Evolutionary conservation across 176 grass and related monocot species (phyloP), one percentile per base, ranked within the genome.

Genomic region (Saccharum spontaneum): DNA sequence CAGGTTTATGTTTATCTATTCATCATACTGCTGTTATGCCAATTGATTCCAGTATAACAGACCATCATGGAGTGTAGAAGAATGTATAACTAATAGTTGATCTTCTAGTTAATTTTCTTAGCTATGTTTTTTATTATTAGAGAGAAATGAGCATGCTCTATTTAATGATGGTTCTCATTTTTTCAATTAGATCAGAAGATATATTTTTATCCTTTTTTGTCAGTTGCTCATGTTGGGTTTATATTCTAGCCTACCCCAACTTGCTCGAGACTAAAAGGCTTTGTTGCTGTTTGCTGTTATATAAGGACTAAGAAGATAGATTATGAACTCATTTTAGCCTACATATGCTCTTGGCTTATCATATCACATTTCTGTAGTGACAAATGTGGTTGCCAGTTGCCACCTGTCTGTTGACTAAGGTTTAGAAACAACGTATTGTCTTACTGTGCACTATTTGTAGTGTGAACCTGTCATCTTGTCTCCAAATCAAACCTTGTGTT

Each of bases 341-440:
- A 60, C 11, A 61, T 23, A 60, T 13, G 26, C 76, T 79, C 76
- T 79, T 79, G 7, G 9, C 7, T 13, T 86, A 73, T 17, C 69
- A 26, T 71, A 43, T 71, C 20, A 43, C 41, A 55, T 30, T 61
- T 79, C 1, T 0, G 22, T 62, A 24, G 44, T 54, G 13, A 33
- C 6, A 71, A 79, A 8, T 49, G 1, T 61, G 1, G 39, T 48
- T 86, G 52, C 26, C 17, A 1, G 36, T 46, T 86, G 67, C 30
- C 20, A 14, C 26, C 55, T 55, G 12, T 79, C 30, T 10, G 63
- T 15, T 79, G 23, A 54, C 44, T 65, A 39, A 80, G 10, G 43
- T 87, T 75, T 73, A 72, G 22, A 67, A 67, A 75, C 6, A 4
- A 55, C 55, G 36, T n/a, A 80, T 54, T 73, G 65, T 30, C 30